Evolutionary conservation across 495 filamentous ascomycete species (phyloP).

Genomic region (Penicillium arizonense): DNA sequence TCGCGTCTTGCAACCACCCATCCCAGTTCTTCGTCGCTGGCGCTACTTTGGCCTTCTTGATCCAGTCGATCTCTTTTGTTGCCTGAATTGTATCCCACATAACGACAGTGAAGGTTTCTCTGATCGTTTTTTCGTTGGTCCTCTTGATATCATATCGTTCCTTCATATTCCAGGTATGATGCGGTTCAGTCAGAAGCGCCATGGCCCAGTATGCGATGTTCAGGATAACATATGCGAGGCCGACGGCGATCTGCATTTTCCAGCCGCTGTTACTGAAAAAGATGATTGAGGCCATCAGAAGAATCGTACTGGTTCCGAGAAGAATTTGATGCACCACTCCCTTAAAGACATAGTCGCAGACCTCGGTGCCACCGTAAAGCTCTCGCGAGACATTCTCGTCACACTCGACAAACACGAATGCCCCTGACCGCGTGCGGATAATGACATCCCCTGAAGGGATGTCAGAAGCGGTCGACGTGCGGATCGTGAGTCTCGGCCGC

Average conservation of each 20-base stretch:
- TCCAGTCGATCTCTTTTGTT: slow-evolving; percentile 49
- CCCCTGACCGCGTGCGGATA: slow-evolving; percentile 58
- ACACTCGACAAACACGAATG: slow-evolving; percentile 60
- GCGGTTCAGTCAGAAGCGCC: slow-evolving; percentile 3
- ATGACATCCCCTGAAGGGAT: slow-evolving; percentile 55
- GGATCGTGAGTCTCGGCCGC: slow-evolving; percentile 49
- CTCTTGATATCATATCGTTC: slow-evolving; percentile 22
- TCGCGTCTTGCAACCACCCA: slow-evolving; percentile 50
- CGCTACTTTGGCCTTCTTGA: slow-evolving; percentile 42
- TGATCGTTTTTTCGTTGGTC: slow-evolving; percentile 10
- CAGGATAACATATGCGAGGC: slow-evolving; percentile 54
- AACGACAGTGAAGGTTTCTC: slow-evolving; percentile 47
- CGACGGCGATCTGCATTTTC: slow-evolving; percentile 56
- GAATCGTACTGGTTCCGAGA: slow-evolving; percentile 56
- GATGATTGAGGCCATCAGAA: slow-evolving; percentile 61
- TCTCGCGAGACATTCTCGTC: slow-evolving; percentile 62
- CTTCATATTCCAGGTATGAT: slow-evolving; percentile 7
- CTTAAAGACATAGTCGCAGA: slow-evolving; percentile 49
- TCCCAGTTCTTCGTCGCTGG: slow-evolving; percentile 50
- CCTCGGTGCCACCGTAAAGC: slow-evolving; percentile 60
- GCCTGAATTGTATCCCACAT: slow-evolving; percentile 56
- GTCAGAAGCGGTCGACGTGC: slow-evolving; percentile 47
- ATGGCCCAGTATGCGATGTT: slow-evolving; percentile 58
- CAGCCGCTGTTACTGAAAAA: slow-evolving; percentile 60
- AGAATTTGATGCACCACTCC: slow-evolving; percentile 44